phyloP scores from a whole-genome alignment of 768 basidiomycete genomes.

The Mycena galopus region DNA sequence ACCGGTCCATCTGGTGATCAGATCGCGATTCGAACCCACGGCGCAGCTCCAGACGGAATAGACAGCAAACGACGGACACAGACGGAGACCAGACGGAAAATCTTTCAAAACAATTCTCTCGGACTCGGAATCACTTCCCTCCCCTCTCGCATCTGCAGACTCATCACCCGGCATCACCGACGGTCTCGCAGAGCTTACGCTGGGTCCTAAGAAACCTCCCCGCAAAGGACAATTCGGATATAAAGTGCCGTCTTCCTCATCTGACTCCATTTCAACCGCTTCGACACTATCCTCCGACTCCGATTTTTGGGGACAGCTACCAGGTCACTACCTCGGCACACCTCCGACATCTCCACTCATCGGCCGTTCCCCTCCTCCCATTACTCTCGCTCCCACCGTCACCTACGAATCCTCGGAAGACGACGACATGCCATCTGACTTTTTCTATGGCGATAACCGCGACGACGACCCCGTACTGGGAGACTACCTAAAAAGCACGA shows the following conservation, averaged over 20 bases:
- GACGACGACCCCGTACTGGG: conserved; percentile 8
- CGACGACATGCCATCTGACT: conserved; percentile 22
- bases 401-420: conserved; percentile 5
- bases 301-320: conserved; percentile 7
- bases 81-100: neutral
- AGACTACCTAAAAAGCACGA: conserved; percentile 12
- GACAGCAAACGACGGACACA: conserved; percentile 3
- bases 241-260: neutral
- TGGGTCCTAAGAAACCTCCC: conserved; percentile 8
- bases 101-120: neutral
- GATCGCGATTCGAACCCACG: conserved; percentile 18
- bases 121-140: neutral
- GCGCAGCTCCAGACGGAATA: neutral
- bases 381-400: neutral
- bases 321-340: conserved; percentile 8
- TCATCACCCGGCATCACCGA: conserved; percentile 14
- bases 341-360: conserved; percentile 10
- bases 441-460: conserved; percentile 16
- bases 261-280: neutral
- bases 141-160: neutral
- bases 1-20: conserved; percentile 23
- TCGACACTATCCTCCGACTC: neutral
- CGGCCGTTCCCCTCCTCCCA: neutral
- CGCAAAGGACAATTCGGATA: conserved; percentile 22
- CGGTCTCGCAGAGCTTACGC: conserved; percentile 8